Evolutionary conservation across 2,329 filamentous ascomycete species (phyloP), one percentile per base, ranked within the genome.

Genomic region (Ambrosiella xylebori): DNA sequence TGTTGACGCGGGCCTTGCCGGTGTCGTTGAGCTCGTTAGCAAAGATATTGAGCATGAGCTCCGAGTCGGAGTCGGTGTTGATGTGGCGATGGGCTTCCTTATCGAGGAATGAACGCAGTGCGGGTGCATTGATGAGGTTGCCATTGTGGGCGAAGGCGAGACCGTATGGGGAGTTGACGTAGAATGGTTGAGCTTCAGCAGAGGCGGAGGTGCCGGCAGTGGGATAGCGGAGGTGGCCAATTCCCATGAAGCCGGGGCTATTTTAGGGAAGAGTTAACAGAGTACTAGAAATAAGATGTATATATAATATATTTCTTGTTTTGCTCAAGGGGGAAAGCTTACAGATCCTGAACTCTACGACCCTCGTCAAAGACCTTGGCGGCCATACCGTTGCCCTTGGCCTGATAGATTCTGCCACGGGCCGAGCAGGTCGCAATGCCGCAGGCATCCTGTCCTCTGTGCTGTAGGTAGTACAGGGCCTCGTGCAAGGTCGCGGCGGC

Each of bases 131-230:
- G 73, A 94, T 86, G 52, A 95, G 75, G 71, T 95, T 95, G 61
- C 90, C 89, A 66, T 95, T 95, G 71, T 93, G 84, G 19, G 84
- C 79, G 67, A 93, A 79, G 65, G 79, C 86, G 64, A 94, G 85
- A 53, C 88, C 88, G 67, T 88, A 93, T 1, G 87, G 88, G 59
- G 76, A 80, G 73, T 95, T 95, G 65, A 91, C 61, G 67, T 93
- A 95, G 70, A 96, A 95, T 0, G 90, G 90, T 70, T 95, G 89
- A 9, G 88, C 87, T 71, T 95, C 88, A 7, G 88, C 83, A 66
- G 69, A 71, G 59, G 73, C 75, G 63, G 84, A 86, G 68, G 84
- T 93, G 59, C 90, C 90, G 11, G 86, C 86, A 7, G 90, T 96
- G 9, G 90, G 90, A 70, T 96, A 96, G 68, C 90, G 78, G 64